Percentiles rank a stretch among this genome's conserved stretches.
Conservation (phyloP, 2,329 filamentous ascomycete species). For the Epichloe uncinata region DNA sequence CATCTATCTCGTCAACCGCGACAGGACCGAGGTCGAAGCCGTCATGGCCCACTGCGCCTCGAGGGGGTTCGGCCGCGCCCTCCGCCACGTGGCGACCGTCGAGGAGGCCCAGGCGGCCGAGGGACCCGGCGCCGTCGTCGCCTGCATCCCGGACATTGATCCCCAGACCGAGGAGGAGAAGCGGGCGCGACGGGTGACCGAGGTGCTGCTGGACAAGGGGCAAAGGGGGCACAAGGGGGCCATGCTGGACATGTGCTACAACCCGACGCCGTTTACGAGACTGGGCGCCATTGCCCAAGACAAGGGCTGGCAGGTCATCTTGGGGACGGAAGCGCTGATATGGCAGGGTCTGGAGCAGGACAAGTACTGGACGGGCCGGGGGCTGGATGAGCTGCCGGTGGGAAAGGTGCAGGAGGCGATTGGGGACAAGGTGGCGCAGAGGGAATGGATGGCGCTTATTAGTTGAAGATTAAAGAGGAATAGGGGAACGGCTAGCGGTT, state of each 20-base stretch:
- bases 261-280: slow-evolving; percentile 55
- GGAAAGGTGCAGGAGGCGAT: slow-evolving; percentile 42
- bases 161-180: slow-evolving; percentile 51
- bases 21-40: slow-evolving; percentile 50
- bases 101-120: slow-evolving; percentile 46
- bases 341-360: slow-evolving; percentile 64
- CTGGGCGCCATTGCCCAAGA: slow-evolving; percentile 47
- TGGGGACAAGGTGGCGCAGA: slow-evolving; percentile 25
- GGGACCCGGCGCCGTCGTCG: slow-evolving; percentile 53
- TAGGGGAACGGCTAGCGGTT: too few relatives aligned
- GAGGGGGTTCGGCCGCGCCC: slow-evolving; percentile 43
- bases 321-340: slow-evolving; percentile 65
- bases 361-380: slow-evolving; percentile 50
- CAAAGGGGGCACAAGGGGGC: slow-evolving; percentile 50
- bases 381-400: slow-evolving; percentile 45
- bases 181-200: slow-evolving; percentile 41
- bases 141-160: slow-evolving; percentile 65
- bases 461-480: too few relatives aligned
- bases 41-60: slow-evolving; percentile 50
- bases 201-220: slow-evolving; percentile 31
- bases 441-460: neutral
- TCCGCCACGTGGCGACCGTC: slow-evolving; percentile 48
- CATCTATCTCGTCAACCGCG: slow-evolving; percentile 69
- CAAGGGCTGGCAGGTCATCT: slow-evolving; percentile 58
- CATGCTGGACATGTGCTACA: slow-evolving; percentile 75